A percentile compares a stretch with the other conserved stretches of the same genome.
These are phyloP conservation scores for Globisporangium polare DNA, from an alignment of 352 stramenopile genomes.

Conservation along the genomic window DNA sequence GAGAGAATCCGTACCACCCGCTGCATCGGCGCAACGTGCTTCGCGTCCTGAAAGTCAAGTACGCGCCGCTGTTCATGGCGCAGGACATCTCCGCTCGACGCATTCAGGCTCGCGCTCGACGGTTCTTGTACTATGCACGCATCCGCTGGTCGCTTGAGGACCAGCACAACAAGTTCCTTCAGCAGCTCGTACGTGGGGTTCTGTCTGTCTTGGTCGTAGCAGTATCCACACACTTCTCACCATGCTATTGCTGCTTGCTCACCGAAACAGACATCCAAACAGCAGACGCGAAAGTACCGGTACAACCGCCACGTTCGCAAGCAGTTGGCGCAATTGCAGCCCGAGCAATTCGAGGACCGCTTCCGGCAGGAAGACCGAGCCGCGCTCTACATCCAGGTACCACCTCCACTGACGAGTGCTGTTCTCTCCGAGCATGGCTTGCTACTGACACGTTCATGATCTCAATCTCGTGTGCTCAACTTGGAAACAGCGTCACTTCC, in stretches of 20 bases:
- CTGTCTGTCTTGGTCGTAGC: not conserved
- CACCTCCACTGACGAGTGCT: not conserved
- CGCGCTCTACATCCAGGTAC: slow-evolving; percentile 36
- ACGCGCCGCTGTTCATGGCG: slow-evolving; percentile 48
- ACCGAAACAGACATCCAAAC: slow-evolving; percentile 34
- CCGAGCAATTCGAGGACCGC: slow-evolving; percentile 32
- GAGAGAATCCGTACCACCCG: slow-evolving; percentile 34
- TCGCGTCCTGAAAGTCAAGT: slow-evolving; percentile 31
- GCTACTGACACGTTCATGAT: not conserved
- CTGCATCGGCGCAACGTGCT: slow-evolving; percentile 34
- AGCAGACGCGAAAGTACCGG: slow-evolving; percentile 59
- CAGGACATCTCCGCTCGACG: slow-evolving; percentile 49
- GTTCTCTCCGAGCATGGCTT: not conserved
- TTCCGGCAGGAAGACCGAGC: slow-evolving; percentile 46
- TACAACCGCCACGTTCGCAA: slow-evolving; percentile 53
- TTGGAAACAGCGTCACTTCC: slow-evolving; percentile 35
- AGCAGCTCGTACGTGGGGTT: slow-evolving; percentile 32
- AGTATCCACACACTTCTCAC: not conserved
- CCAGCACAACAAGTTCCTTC: slow-evolving; percentile 29
- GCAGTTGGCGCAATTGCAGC: slow-evolving; percentile 40
- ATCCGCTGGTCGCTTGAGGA: slow-evolving; percentile 36
- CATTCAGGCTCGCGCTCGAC: slow-evolving; percentile 37
- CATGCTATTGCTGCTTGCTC: not conserved
- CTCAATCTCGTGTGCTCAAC: not conserved
- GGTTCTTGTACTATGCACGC: slow-evolving; percentile 41